phyloP scores from a whole-genome alignment of 352 stramenopile species.

The Globisporangium cylindrosporum region DNA sequence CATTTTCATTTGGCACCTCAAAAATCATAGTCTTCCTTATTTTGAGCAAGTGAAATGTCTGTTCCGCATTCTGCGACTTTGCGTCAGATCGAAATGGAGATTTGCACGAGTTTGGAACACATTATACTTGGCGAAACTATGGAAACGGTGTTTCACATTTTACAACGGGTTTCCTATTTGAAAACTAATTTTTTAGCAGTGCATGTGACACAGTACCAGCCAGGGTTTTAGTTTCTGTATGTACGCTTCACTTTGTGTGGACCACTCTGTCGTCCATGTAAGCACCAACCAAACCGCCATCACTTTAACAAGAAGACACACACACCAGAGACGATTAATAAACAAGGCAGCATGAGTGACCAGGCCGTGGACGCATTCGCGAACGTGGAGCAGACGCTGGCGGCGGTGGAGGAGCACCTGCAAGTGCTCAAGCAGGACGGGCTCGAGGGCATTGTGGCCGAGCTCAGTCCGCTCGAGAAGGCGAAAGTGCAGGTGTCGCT shows the following conservation, averaged over 20 bases:
- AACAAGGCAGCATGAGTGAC: slow-evolving; percentile 42
- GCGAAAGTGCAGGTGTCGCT: slow-evolving; percentile 84
- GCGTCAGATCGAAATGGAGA: no score
- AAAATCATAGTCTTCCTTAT: no score
- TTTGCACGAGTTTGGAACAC: no score
- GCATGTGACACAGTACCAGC: not conserved
- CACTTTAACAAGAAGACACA: not conserved
- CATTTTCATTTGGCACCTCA: not conserved
- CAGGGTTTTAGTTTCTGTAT: not conserved
- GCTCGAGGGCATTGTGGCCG: slow-evolving; percentile 54
- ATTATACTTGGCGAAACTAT: no score
- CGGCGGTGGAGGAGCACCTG: slow-evolving; percentile 71
- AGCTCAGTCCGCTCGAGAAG: slow-evolving; percentile 66
- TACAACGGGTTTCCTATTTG: no score
- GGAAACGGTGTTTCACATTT: no score
- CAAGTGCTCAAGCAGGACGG: slow-evolving; percentile 50
- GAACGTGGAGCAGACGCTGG: slow-evolving; percentile 78
- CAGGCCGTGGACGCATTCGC: slow-evolving; percentile 58
- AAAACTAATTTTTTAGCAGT: not conserved
- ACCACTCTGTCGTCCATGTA: slow-evolving; percentile 7
- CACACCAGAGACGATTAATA: not conserved
- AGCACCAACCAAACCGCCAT: slow-evolving; percentile 4
- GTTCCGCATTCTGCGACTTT: no score
- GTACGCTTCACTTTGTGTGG: not conserved
- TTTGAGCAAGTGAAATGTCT: no score